Conservation (phyloP, 257 asterid genomes). For the Scutellaria baicalensis region DNA sequence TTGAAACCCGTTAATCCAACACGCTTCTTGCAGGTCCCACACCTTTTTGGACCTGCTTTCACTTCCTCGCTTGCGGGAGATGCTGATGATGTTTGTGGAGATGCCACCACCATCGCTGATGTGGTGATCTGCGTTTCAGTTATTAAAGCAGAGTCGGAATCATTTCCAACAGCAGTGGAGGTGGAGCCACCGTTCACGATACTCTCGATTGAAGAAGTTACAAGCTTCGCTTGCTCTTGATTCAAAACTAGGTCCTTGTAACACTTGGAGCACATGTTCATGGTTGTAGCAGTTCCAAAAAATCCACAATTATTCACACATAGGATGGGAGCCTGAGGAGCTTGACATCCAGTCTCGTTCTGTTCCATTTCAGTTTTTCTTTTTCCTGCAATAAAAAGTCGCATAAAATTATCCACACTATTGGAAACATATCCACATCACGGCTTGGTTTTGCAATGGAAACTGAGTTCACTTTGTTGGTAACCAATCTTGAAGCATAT, state of each 20-base stretch:
- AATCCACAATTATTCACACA: slow-evolving; percentile 64
- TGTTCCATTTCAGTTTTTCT: slow-evolving; percentile 37
- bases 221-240: slow-evolving; percentile 55
- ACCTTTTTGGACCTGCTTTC: slow-evolving; percentile 48
- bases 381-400: slow-evolving; percentile 28
- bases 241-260: slow-evolving; percentile 48
- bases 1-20: slow-evolving; percentile 58
- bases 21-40: slow-evolving; percentile 47
- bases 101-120: slow-evolving; percentile 3
- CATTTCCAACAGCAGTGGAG: slow-evolving; percentile 20
- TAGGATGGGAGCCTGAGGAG: slow-evolving; percentile 58
- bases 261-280: slow-evolving; percentile 81
- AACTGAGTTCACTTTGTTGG: not conserved
- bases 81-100: slow-evolving; percentile 22
- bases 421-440: not conserved
- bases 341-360: slow-evolving; percentile 58
- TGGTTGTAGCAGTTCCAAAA: slow-evolving; percentile 61
- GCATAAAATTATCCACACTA: not conserved
- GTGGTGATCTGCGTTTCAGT: slow-evolving; percentile 13
- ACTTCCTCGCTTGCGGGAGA: slow-evolving; percentile 15
- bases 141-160: slow-evolving; percentile 12
- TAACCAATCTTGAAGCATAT: not conserved
- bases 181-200: slow-evolving; percentile 44
- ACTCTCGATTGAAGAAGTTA: slow-evolving; percentile 58
- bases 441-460: not conserved